phyloP scores from a whole-genome alignment of 1,139 yeast species.

The Suzukiozyma palmioleophila region DNA sequence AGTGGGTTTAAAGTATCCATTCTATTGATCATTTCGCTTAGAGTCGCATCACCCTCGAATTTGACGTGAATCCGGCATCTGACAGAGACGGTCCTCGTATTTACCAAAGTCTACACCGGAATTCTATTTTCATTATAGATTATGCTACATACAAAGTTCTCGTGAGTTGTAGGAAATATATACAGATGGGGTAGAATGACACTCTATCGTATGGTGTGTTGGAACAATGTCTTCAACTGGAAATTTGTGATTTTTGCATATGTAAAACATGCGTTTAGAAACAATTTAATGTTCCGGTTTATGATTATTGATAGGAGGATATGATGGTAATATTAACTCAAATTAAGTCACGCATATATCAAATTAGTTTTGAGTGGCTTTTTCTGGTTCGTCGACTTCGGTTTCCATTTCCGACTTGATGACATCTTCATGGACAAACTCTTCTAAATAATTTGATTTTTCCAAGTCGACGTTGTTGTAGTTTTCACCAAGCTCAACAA shows the following conservation, averaged over 20 bases:
- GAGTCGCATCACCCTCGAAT: background rate
- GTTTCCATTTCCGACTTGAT: conserved; percentile 6
- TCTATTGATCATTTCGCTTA: too few species aligned
- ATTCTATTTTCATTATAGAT: background rate
- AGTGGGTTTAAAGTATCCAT: too few species aligned
- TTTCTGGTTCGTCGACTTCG: background rate
- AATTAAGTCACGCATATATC: too few species aligned
- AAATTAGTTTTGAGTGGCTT: too few species aligned
- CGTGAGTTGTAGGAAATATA: background rate
- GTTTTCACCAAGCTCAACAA: conserved; percentile 65
- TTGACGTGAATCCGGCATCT: background rate
- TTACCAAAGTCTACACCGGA: background rate
- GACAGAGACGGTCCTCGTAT: background rate
- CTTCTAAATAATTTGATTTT: conserved; percentile 40
- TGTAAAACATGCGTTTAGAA: too few species aligned
- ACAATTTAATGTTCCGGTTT: too few species aligned
- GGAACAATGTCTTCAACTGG: too few species aligned
- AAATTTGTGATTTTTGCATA: too few species aligned
- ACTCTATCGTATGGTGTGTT: too few species aligned
- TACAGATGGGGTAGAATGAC: background rate
- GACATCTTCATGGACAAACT: conserved; percentile 29
- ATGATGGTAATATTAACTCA: too few species aligned
- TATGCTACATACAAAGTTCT: conserved; percentile 3
- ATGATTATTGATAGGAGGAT: too few species aligned
- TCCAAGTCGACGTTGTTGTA: conserved; percentile 38